Base-by-base conservation (phyloP, 306 rosid genomes). In the Heteromeles arbutifolia region DNA sequence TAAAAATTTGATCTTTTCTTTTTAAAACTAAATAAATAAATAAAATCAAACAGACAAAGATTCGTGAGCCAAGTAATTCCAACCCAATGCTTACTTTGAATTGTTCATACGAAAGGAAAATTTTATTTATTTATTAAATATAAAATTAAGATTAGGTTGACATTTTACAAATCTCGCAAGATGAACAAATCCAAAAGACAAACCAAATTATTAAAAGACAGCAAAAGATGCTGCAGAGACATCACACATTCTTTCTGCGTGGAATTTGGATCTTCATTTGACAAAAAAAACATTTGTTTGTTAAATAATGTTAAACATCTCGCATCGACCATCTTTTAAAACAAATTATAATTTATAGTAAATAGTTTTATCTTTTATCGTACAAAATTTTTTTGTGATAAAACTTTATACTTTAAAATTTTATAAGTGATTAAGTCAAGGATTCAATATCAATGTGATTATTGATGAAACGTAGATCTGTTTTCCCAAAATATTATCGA, bases 11-110 rank as follows among this genome's bases (percentile, higher is more conserved):
- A 8, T 41, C 12, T 41, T 41, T 17, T 50, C 11, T 22, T 48
- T 43, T 4, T 26, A 3, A 9, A 29, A 53, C 1, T 11, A 17
- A 17, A 21, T 12, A 13, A 0, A 34, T 34, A 24, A 53, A 32
- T 5, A 25, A 8, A 19, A 31, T 67, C 43, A 67, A 74, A 75
- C 82, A 80, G 83, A 86, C 85, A 82, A 70, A 82, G 86, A 86
- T 87, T 84, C 84, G 77, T 83, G 84, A 81, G 90, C 79, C 88
- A 81, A 86, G 84, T 72, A 84, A 80, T 73, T 77, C 88, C 79
- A 83, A 81, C 79, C 72, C 25, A 63, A 63, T 41, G 31, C 70
- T 43, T 1, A 19, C 70, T 44, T 43, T 73, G 64, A 73, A 56
- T 25, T 29, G 58, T 65, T 78, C 67, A 78, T 70, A 70, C 8